phyloP scores from a whole-genome alignment of 805 yeast genomes.

The Barnettozyma vustinii region DNA sequence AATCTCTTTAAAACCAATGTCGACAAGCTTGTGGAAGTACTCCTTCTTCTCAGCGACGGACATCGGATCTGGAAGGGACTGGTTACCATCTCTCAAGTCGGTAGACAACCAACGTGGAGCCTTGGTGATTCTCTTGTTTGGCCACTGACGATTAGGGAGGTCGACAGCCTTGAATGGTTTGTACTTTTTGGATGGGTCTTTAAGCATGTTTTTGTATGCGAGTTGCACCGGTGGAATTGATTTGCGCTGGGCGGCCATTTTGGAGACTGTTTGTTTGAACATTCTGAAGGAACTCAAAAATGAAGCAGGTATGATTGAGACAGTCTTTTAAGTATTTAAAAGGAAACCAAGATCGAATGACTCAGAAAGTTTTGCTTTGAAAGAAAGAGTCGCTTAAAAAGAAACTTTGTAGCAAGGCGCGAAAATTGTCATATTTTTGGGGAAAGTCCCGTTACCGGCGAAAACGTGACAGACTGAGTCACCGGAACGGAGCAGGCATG shows the following conservation, averaged over 20 bases:
- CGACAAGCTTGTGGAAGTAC: conserved; percentile 66
- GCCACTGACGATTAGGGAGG: conserved; percentile 67
- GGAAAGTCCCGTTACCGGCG: not conserved
- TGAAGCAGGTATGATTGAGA: not conserved
- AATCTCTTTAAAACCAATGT: conserved; percentile 74
- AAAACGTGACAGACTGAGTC: conserved; percentile 1
- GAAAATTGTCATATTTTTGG: not conserved
- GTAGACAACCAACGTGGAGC: conserved; percentile 82
- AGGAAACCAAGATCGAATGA: not conserved
- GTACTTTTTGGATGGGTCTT: conserved; percentile 64
- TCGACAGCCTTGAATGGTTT: conserved; percentile 48
- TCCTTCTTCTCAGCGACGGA: conserved; percentile 66
- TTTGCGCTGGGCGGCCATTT: conserved; percentile 24
- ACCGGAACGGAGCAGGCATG: not conserved
- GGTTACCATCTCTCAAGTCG: conserved; percentile 78
- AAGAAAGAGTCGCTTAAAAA: not conserved
- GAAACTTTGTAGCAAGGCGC: not conserved
- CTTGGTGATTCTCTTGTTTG: conserved; percentile 54
- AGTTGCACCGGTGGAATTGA: conserved; percentile 22
- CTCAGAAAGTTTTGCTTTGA: not conserved
- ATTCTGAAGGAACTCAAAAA: conserved; percentile 6
- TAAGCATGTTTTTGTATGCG: conserved; percentile 49
- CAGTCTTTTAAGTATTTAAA: not conserved
- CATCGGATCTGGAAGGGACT: conserved; percentile 81
- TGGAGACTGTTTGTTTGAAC: conserved; percentile 20